Evolutionary conservation across 371 early-diverging fungal genomes (phyloP).

Genomic region (Lichtheimia hyalospora): DNA sequence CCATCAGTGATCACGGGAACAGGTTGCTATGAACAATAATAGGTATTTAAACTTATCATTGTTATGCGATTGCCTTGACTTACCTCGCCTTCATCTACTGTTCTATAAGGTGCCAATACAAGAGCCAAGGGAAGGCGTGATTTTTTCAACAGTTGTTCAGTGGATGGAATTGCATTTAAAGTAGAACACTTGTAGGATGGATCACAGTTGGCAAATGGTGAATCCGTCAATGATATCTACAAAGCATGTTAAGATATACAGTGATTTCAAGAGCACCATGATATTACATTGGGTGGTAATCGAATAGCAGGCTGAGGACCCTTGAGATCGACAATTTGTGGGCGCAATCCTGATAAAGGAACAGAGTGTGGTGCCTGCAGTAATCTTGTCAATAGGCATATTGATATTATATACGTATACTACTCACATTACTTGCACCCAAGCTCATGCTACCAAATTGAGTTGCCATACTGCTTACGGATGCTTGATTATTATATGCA

Average conservation of each 20-base stretch:
- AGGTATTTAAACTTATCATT: background rate
- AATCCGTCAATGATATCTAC: conserved; percentile 70
- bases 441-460: conserved; percentile 49
- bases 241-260: background rate
- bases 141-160: conserved; percentile 77
- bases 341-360: conserved; percentile 54
- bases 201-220: conserved; percentile 67
- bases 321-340: conserved; percentile 56
- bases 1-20: conserved; percentile 85
- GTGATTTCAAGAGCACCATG: no score
- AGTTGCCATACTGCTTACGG: conserved; percentile 34
- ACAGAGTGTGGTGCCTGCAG: conserved; percentile 33
- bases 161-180: conserved; percentile 86
- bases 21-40: conserved; percentile 46
- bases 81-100: conserved; percentile 57
- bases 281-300: conserved; percentile 59
- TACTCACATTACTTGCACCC: conserved; percentile 6
- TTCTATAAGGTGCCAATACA: conserved; percentile 82
- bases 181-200: conserved; percentile 87
- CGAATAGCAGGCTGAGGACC: conserved; percentile 56
- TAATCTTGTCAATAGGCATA: no score
- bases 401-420: no score
- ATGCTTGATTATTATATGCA: conserved; percentile 21
- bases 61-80: background rate
- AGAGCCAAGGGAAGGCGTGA: conserved; percentile 87